A percentile compares a stretch with the other conserved stretches of the same genome.
Evolutionary conservation across 2,329 filamentous ascomycete species (phyloP).

Genomic region (Xylaria sp.): DNA sequence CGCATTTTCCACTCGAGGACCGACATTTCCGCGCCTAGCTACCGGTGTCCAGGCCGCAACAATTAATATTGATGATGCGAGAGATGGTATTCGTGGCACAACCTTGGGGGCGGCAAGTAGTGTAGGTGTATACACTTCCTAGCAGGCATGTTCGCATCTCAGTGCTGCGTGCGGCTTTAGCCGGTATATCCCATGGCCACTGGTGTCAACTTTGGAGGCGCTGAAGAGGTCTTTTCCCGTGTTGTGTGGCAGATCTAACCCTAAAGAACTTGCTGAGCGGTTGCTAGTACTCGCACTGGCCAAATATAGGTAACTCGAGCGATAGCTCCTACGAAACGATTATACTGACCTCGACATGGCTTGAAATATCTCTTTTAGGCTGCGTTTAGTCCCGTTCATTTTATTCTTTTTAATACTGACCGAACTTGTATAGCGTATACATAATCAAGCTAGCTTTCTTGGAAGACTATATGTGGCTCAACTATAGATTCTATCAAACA

Average conservation of each 20-base stretch:
- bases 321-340: too few species aligned
- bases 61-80: slow-evolving; percentile 39
- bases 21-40: slow-evolving; percentile 39
- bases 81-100: slow-evolving; percentile 21
- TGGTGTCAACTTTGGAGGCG: slow-evolving; percentile 6
- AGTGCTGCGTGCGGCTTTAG: slow-evolving; percentile 41
- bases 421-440: slow-evolving; percentile 2
- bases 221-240: slow-evolving; percentile 4
- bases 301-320: background rate
- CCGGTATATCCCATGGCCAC: slow-evolving; percentile 37
- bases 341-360: too few species aligned
- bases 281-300: background rate
- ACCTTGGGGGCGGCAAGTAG: slow-evolving; percentile 21
- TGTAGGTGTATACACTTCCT: slow-evolving; percentile 36
- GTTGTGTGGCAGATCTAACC: slow-evolving; percentile 2
- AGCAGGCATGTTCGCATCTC: slow-evolving; percentile 37
- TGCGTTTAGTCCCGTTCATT: too few species aligned
- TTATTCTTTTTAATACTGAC: background rate
- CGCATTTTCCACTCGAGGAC: slow-evolving; percentile 17
- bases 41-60: slow-evolving; percentile 32
- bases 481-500: slow-evolving; percentile 7
- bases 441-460: background rate
- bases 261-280: background rate
- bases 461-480: slow-evolving; percentile 10
- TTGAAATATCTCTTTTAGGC: too few species aligned